Evolutionary conservation across 2,329 filamentous ascomycete species (phyloP).

Genomic region (Chrysosporium queenslandicum): DNA sequence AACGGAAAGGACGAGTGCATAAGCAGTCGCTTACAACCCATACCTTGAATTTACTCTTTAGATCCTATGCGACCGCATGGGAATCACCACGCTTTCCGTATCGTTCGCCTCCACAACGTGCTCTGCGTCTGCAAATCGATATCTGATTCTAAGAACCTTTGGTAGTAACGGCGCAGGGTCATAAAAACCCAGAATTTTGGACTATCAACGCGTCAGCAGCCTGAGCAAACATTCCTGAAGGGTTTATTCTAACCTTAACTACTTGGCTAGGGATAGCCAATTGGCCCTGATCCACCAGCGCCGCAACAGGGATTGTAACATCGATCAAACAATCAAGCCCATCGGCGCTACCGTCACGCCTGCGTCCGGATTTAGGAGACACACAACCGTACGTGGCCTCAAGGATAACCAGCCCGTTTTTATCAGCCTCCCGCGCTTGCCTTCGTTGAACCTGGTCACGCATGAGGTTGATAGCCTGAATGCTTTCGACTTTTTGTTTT

Average conservation of each 20-base stretch:
- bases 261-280: conserved; percentile 29
- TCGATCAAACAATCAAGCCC: conserved; percentile 21
- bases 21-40: not conserved
- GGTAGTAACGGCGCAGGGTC: conserved; percentile 35
- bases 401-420: conserved; percentile 32
- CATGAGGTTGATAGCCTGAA: conserved; percentile 35
- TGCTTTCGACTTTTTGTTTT: conserved; percentile 30
- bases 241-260: conserved; percentile 25
- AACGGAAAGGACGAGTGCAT: too few relatives aligned
- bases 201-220: conserved; percentile 26
- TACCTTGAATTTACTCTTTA: conserved; percentile 5
- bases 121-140: conserved; percentile 31
- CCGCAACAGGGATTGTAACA: conserved; percentile 38
- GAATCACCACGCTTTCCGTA: conserved; percentile 30
- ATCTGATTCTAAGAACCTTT: conserved; percentile 35
- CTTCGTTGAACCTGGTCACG: conserved; percentile 30
- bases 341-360: conserved; percentile 15
- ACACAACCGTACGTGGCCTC: conserved; percentile 35
- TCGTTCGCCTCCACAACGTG: conserved; percentile 33
- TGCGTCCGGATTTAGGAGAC: conserved; percentile 22
- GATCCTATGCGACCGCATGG: conserved; percentile 31
- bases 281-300: conserved; percentile 36
- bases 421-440: conserved; percentile 28
- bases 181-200: conserved; percentile 36
- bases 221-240: not conserved